A percentile compares a stretch with the other conserved stretches of the same genome.
Conservation (phyloP, 495 filamentous ascomycete species). For the Hypoxylon rickii region DNA sequence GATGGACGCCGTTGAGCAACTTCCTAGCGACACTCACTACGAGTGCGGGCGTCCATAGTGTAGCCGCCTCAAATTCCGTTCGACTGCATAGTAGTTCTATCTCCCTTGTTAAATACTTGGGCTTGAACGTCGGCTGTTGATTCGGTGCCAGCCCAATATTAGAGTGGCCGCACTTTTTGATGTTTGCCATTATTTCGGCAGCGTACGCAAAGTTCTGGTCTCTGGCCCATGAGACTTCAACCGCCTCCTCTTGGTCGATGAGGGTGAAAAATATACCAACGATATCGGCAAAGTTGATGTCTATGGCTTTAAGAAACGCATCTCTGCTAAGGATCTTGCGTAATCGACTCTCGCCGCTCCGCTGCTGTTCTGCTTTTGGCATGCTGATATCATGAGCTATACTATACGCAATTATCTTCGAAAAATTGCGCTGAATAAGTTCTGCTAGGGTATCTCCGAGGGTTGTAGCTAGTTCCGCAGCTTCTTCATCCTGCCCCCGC, state of each 20-base stretch:
- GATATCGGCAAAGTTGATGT: constrained; percentile 73
- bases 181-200: constrained; percentile 64
- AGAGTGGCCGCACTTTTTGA: constrained; percentile 67
- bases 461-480: constrained; percentile 58
- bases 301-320: constrained; percentile 61
- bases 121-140: constrained; percentile 85
- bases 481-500: constrained; percentile 70
- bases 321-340: constrained; percentile 71
- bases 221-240: constrained; percentile 74
- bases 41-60: constrained; percentile 77
- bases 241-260: constrained; percentile 66
- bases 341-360: constrained; percentile 68
- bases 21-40: constrained; percentile 76
- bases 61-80: constrained; percentile 63
- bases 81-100: constrained; percentile 76
- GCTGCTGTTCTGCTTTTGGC: constrained; percentile 58
- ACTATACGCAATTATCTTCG: constrained; percentile 81
- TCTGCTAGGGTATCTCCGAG: constrained; percentile 60
- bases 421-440: constrained; percentile 70
- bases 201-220: constrained; percentile 62
- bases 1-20: constrained; percentile 78
- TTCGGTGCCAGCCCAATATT: constrained; percentile 64
- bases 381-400: constrained; percentile 76
- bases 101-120: constrained; percentile 72
- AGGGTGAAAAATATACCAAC: constrained; percentile 77